Evolutionary conservation across 2,329 filamentous ascomycete species (phyloP).

Genomic region (Phialophora verrucosa): DNA sequence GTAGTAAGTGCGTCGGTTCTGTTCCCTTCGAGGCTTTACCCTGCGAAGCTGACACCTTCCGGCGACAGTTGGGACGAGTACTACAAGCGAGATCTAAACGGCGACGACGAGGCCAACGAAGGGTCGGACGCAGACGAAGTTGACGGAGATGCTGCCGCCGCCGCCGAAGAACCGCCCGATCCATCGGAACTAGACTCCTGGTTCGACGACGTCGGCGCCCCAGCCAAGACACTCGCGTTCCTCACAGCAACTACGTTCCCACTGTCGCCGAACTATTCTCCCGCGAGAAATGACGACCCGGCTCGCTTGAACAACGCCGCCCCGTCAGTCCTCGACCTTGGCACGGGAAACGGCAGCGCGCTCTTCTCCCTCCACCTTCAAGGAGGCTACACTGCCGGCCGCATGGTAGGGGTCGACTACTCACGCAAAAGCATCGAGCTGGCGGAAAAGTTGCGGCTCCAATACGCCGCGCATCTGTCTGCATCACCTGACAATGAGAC

Average conservation of each 20-base stretch:
- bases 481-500: slow-evolving; percentile 39
- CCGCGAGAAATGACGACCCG: slow-evolving; percentile 7
- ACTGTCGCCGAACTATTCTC: slow-evolving; percentile 46
- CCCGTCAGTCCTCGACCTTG: slow-evolving; percentile 71
- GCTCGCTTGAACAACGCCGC: slow-evolving; percentile 10
- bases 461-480: slow-evolving; percentile 36
- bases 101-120: slow-evolving; percentile 32
- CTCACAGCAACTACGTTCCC: slow-evolving; percentile 60
- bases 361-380: slow-evolving; percentile 77
- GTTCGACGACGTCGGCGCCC: slow-evolving; percentile 93
- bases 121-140: slow-evolving; percentile 73
- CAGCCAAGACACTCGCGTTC: slow-evolving; percentile 76
- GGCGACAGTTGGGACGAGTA: slow-evolving; percentile 67
- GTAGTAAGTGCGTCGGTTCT: slow-evolving; percentile 66
- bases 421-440: slow-evolving; percentile 74
- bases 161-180: slow-evolving; percentile 74
- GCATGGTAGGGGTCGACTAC: slow-evolving; percentile 88
- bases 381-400: slow-evolving; percentile 64
- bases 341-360: slow-evolving; percentile 91
- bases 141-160: slow-evolving; percentile 69
- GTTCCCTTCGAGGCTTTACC: background rate
- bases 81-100: slow-evolving; percentile 50
- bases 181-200: slow-evolving; percentile 78
- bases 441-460: slow-evolving; percentile 66
- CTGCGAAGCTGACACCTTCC: background rate